These are phyloP conservation scores for Candida insectalens DNA, from an alignment of 805 yeast species.

Conservation along the genomic window DNA sequence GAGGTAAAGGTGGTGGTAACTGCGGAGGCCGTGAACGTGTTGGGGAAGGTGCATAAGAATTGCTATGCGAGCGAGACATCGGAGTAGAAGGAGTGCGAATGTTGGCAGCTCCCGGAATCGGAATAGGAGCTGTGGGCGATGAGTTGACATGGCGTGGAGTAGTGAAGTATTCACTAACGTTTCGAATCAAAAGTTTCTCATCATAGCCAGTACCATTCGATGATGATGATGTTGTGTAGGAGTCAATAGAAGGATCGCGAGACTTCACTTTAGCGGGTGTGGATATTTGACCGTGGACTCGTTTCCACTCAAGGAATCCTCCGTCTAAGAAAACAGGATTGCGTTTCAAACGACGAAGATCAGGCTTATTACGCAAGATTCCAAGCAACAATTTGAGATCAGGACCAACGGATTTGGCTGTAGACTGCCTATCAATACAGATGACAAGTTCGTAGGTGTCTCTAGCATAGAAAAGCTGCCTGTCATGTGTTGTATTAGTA, in stretches of 20 bases:
- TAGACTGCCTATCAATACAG: conserved; percentile 43
- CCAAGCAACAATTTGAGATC: conserved; percentile 24
- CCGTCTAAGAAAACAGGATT: conserved; percentile 40
- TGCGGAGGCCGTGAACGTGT: neutral
- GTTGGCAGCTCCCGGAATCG: neutral
- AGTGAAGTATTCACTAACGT: conserved; percentile 3
- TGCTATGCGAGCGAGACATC: too few relatives aligned
- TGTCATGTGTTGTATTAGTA: conserved; percentile 48
- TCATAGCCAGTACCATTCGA: conserved; percentile 5
- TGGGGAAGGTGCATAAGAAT: neutral
- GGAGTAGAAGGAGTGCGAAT: neutral
- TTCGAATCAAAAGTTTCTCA: conserved; percentile 1
- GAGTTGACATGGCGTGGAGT: neutral
- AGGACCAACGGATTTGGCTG: conserved; percentile 7
- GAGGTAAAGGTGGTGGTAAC: neutral
- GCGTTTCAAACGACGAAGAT: conserved; percentile 27
- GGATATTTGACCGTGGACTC: neutral
- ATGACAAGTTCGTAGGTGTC: conserved; percentile 53
- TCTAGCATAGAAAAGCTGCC: conserved; percentile 41
- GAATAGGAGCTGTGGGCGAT: neutral
- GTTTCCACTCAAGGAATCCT: conserved; percentile 59
- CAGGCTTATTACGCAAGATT: conserved; percentile 28
- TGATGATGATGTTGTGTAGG: conserved; percentile 3
- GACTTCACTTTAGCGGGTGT: neutral
- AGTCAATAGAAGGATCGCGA: neutral